These are phyloP conservation scores for Fomitopsis palustris DNA, from an alignment of 1,284 basidiomycete species.

Conservation along the genomic window DNA sequence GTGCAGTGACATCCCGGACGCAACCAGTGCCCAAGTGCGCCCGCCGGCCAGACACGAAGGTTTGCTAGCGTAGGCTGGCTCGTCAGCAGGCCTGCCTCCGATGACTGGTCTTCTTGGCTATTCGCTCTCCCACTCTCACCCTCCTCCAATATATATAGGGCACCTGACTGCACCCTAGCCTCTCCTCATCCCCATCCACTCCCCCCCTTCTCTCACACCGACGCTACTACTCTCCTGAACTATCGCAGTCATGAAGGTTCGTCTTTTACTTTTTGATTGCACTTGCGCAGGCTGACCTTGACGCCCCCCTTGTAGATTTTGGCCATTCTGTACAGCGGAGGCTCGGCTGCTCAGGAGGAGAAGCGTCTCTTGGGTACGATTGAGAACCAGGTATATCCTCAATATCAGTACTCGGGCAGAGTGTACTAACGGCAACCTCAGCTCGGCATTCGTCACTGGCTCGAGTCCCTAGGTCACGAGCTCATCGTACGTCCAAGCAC, in stretches of 20 bases:
- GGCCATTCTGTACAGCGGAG: slow-evolving; percentile 79
- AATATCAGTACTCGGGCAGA: not conserved
- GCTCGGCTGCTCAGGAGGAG: slow-evolving; percentile 73
- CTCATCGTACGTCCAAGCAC: slow-evolving; percentile 47
- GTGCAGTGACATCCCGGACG: not conserved
- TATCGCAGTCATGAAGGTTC: slow-evolving; percentile 5
- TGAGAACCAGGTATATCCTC: slow-evolving; percentile 70
- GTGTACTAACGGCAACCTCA: slow-evolving; percentile 23
- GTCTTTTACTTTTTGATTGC: slow-evolving; percentile 5
- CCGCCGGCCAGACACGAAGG: not conserved
- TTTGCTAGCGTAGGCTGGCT: not conserved
- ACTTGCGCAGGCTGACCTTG: slow-evolving; percentile 20
- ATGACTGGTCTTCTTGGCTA: not conserved
- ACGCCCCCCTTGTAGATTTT: slow-evolving; percentile 54
- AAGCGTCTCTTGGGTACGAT: slow-evolving; percentile 85
- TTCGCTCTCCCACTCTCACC: slow-evolving; percentile 2
- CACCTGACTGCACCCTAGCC: not conserved
- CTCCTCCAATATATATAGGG: slow-evolving; percentile 1
- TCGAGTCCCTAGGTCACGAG: slow-evolving; percentile 77
- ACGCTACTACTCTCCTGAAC: not conserved
- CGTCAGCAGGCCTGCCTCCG: not conserved
- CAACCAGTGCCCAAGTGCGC: not conserved
- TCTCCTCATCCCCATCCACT: not conserved
- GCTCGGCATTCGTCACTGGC: slow-evolving; percentile 71
- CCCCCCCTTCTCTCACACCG: slow-evolving; percentile 1